Conservation (phyloP, 78 protist genomes). For the Diacronema lutheri region DNA sequence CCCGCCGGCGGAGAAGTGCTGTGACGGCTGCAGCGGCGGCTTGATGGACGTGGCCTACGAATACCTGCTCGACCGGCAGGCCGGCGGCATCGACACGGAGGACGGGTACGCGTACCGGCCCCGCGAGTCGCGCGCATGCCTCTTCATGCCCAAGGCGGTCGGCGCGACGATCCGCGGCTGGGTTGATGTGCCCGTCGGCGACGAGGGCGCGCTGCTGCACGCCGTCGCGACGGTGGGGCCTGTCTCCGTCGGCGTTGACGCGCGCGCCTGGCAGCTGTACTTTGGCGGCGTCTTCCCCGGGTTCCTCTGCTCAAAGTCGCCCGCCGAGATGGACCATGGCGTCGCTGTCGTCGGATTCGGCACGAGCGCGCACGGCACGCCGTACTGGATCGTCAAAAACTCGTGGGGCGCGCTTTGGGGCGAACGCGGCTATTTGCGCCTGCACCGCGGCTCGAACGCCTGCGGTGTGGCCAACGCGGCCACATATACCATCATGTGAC, state of each 20-base stretch:
- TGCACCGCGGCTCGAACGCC: conserved; percentile 13
- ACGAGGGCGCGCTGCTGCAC: neutral
- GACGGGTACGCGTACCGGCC: conserved; percentile 61
- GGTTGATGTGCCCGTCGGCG: neutral
- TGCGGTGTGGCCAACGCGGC: conserved; percentile 24
- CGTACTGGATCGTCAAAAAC: conserved; percentile 62
- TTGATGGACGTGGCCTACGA: conserved; percentile 43
- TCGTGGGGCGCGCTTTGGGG: conserved; percentile 67
- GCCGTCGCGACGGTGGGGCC: conserved; percentile 26
- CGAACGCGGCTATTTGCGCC: conserved; percentile 40
- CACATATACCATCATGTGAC: too few species aligned
- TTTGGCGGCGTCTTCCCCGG: neutral
- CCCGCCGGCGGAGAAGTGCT: too few species aligned
- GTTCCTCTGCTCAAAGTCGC: too few species aligned
- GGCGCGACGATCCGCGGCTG: neutral
- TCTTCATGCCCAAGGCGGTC: neutral
- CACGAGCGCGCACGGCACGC: neutral
- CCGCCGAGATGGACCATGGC: too few species aligned
- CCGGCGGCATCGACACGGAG: conserved; percentile 60
- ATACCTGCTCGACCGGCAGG: conserved; percentile 30
- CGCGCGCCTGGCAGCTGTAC: neutral
- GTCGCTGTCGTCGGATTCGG: conserved; percentile 59
- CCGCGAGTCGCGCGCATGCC: too few species aligned
- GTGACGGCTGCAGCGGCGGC: conserved; percentile 69
- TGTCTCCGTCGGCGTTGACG: conserved; percentile 14